Base-by-base conservation (phyloP, 768 basidiomycete species). In the Phaeotremella fagi region DNA sequence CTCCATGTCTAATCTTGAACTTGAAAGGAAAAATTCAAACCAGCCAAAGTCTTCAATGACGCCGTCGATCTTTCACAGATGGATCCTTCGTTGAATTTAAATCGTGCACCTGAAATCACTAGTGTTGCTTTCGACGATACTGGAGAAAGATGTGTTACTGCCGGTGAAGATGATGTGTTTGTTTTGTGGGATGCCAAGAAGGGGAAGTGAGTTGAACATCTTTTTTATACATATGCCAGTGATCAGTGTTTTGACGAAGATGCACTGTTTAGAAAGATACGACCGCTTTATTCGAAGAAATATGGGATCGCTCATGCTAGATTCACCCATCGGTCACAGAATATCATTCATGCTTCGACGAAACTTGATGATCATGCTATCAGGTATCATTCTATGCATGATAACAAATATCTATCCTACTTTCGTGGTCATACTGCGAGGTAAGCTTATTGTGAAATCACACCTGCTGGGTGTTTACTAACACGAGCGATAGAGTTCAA, bases 331-430 rank as follows among this genome's bases (percentile, higher is more conserved):
- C 88, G 87, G 70, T 85, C 82, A 61, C 83, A 84, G 0, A 83
- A 85, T 2, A 85, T 97, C 43, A 71, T 98, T 2, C 84, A 97
- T 66, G 87, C 92, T 6, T 92, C 89, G 3, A 97, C 92, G 16
- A 97, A 94, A 72, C 88, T 87, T 73, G 88, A 97, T 73, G 66
- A 71, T 47, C 89, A 97, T 70, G 90, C 87, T 0, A 82, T 98
- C 61, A 83, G 95, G 41, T 97, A 97, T 74, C 89, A 94, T 65
- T 92, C 89, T 1, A 73, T 94, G 45, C 90, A 97, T 74, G 90
- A 94, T 80, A 97, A 95, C 80, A 90, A 87, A 71, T 99, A 91
- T 73, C 77, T 98, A 27, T 83, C 86, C 60, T 99, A 99, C 77
- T 98, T 95, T 79, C 86, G 83, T 66, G 95, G 95, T 0, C 95